Base-by-base conservation (phyloP, 805 yeast genomes). In the Sugiyamaella floridensis region DNA sequence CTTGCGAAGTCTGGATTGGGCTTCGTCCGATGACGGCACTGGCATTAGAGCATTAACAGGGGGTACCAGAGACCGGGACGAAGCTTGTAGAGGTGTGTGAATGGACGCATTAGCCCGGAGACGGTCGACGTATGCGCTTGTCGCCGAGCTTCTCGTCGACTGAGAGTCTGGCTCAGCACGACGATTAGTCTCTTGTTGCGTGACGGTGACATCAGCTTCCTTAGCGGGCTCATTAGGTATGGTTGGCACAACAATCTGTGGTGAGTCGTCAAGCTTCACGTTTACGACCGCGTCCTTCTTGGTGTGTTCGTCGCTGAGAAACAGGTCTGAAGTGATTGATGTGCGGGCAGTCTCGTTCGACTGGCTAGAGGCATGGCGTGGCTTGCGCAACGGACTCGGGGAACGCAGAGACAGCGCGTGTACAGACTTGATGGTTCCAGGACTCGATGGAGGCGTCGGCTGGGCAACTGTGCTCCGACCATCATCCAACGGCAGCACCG, bases 1-100 rank as follows among this genome's bases (percentile, higher is more conserved):
- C 42, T 49, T 58, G 41, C 53, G 48, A 19, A 55, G 48, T 10
- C 58, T 53, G 48, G 54, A 45, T 34, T 55, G 60, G 32, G 49
- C 52, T 10, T 52, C 56, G n/a, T 22, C 40, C 12, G 40, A 41
- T 6, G 40, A n/a, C n/a, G 19, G n/a, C 5, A 22, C 40, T 11
- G 45, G 16, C 18, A 50, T 37, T 15, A 26, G 22, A 11, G 48
- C 34, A 15, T 37, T 37, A 19, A 43, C 34, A 22, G 34, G 47
- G 45, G 45, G 22, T 28, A 41, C 52, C 29, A 47, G 52, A 20
- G 29, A 40, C 11, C 18, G 40, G 22, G 47, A 40, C 6, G 47
- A 40, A 8, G 41, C n/a, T 29, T 15, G 16, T 2, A 14, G 46
- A 10, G 20, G 22, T 4, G 20, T 18, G 42, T 43, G 46, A 20